These are phyloP conservation scores for Silene uniflora DNA, from an alignment of 148 eudicot species.

Conservation along the genomic window DNA sequence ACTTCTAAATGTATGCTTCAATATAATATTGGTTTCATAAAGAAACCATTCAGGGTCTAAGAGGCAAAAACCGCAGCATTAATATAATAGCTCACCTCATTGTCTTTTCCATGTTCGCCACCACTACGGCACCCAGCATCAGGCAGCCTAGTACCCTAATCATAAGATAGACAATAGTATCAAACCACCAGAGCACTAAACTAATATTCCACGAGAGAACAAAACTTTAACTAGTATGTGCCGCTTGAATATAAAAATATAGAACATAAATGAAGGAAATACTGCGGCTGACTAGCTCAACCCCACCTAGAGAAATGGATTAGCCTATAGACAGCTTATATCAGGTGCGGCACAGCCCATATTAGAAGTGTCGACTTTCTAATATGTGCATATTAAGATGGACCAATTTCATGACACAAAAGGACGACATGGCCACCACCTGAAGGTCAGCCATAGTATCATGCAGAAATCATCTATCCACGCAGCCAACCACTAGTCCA, in stretches of 20 bases:
- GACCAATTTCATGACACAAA: not conserved
- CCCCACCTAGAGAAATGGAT: not conserved
- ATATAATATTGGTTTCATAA: not conserved
- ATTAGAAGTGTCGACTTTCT: not conserved
- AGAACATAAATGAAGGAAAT: not conserved
- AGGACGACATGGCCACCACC: not conserved
- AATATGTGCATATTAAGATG: not conserved
- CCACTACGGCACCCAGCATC: constrained; percentile 53
- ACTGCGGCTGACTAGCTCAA: not conserved
- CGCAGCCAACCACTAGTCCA: not conserved
- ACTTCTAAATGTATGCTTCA: not conserved
- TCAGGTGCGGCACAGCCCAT: not conserved
- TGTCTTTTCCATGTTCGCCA: constrained; percentile 58
- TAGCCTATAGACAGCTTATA: not conserved
- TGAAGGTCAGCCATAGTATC: not conserved
- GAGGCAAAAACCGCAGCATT: not conserved
- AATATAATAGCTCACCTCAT: constrained; percentile 40
- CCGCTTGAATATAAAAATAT: too few relatives aligned
- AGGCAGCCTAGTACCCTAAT: constrained; percentile 26
- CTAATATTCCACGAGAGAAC: not conserved
- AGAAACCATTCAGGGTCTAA: not conserved
- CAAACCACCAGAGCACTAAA: not conserved
- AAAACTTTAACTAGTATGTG: too few relatives aligned
- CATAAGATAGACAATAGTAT: not conserved
- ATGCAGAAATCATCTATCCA: not conserved